Conservation (phyloP, 495 filamentous ascomycete genomes). For the Symbiotaphrina buchneri region DNA sequence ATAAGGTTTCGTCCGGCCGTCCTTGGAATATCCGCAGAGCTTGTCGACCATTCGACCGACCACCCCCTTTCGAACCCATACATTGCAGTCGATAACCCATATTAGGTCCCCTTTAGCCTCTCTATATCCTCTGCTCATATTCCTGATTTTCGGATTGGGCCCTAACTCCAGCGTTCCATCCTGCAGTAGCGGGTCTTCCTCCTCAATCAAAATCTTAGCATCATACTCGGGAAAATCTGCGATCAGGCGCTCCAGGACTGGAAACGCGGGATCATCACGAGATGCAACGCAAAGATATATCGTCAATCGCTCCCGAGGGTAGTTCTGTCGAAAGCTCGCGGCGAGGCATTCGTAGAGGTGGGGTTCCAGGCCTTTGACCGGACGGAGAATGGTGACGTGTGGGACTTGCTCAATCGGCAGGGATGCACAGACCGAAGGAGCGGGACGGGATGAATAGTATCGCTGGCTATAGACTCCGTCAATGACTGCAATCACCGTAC, state of each 20-base stretch:
- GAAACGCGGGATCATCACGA: conserved; percentile 55
- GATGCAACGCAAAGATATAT: conserved; percentile 67
- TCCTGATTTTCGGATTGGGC: conserved; percentile 95
- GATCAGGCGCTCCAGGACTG: conserved; percentile 46
- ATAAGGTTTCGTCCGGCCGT: conserved; percentile 27
- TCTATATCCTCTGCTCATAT: conserved; percentile 87
- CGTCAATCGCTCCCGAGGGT: conserved; percentile 55
- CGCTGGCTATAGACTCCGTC: conserved; percentile 19
- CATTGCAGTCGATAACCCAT: conserved; percentile 93
- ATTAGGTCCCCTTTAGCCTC: conserved; percentile 81
- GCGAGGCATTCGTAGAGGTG: conserved; percentile 81
- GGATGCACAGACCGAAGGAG: conserved; percentile 18
- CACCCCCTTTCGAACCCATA: conserved; percentile 69
- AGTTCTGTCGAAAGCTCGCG: conserved; percentile 69
- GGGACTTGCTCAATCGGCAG: conserved; percentile 26
- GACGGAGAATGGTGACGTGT: conserved; percentile 83
- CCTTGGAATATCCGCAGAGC: conserved; percentile 37
- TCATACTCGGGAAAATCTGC: conserved; percentile 51
- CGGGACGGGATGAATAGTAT: conserved; percentile 21
- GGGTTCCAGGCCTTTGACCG: conserved; percentile 80
- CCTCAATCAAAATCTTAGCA: conserved; percentile 57
- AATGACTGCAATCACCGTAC: too few species aligned
- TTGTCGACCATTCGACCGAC: conserved; percentile 71
- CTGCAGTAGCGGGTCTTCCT: conserved; percentile 56
- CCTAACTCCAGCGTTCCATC: conserved; percentile 37